Evolutionary conservation across 495 filamentous ascomycete genomes (phyloP).

Genomic region (Penicillium samsonianum): DNA sequence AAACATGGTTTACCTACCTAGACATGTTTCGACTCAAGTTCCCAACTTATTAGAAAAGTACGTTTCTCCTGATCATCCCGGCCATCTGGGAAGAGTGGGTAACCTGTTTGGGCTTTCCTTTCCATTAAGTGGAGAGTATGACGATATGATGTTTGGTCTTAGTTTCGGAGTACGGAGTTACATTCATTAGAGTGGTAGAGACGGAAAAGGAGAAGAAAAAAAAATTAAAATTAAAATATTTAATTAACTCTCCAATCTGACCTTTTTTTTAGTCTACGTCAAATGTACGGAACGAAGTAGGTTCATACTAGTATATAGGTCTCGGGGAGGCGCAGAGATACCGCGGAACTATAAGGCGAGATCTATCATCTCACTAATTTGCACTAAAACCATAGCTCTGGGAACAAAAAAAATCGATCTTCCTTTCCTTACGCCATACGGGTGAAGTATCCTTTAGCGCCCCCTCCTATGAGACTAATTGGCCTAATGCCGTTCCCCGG

Average conservation of each 20-base stretch:
- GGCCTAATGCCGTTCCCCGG: constrained; percentile 42
- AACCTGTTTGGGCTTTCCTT: constrained; percentile 17
- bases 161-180: not conserved
- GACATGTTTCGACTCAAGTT: not conserved
- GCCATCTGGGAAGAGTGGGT: constrained; percentile 8
- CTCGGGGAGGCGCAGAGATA: constrained; percentile 26
- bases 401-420: constrained; percentile 36
- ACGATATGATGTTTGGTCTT: constrained; percentile 5
- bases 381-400: constrained; percentile 46
- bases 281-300: too few species aligned
- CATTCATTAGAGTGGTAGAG: not conserved
- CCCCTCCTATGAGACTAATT: constrained; percentile 27
- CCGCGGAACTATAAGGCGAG: constrained; percentile 27
- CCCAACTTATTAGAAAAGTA: not conserved
- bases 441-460: constrained; percentile 32
- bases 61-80: constrained; percentile 9
- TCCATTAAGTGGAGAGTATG: constrained; percentile 13
- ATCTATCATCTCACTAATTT: constrained; percentile 51
- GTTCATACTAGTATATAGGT: not conserved
- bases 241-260: not conserved
- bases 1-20: not conserved
- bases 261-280: not conserved
- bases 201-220: not conserved
- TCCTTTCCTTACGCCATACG: constrained; percentile 38
- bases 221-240: not conserved